Conservation (phyloP, 192 early-diverging fungal species). For the Backusella mclennaniae region DNA sequence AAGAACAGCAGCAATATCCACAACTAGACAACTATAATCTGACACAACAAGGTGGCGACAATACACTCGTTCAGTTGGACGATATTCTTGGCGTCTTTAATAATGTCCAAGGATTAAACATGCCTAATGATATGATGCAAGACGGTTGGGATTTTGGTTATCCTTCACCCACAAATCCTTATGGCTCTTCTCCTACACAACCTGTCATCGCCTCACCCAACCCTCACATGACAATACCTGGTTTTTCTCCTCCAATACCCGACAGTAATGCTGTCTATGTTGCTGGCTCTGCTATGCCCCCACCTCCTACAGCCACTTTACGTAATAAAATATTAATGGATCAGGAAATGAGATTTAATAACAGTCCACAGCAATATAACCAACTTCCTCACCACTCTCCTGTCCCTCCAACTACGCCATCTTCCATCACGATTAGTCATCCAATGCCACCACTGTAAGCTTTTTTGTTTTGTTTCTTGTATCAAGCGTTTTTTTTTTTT, state of each 20-base stretch:
- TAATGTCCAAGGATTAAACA: neutral
- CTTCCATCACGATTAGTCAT: conserved; percentile 2
- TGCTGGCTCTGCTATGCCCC: conserved; percentile 12
- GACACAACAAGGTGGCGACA: conserved; percentile 11
- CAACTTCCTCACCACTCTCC: neutral
- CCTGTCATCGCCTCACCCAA: neutral
- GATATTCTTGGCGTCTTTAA: conserved; percentile 9
- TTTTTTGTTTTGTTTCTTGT: neutral
- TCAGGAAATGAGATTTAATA: neutral
- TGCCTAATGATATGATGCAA: conserved; percentile 9
- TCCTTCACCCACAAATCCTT: neutral
- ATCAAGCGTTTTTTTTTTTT: neutral
- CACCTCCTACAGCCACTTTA: conserved; percentile 15
- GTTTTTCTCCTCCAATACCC: neutral
- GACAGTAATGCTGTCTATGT: conserved; percentile 19
- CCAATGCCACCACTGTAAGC: neutral
- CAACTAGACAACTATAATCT: neutral
- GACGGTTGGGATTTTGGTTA: conserved; percentile 12
- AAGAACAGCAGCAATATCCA: neutral
- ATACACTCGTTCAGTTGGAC: neutral
- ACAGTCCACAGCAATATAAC: neutral
- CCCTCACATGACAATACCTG: neutral
- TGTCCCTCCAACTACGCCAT: neutral
- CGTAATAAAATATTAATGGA: conserved; percentile 18
- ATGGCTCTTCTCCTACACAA: neutral